These are phyloP conservation scores for Zizania latifolia DNA, from an alignment of 176 grass and related monocot genomes.

Conservation along the genomic window DNA sequence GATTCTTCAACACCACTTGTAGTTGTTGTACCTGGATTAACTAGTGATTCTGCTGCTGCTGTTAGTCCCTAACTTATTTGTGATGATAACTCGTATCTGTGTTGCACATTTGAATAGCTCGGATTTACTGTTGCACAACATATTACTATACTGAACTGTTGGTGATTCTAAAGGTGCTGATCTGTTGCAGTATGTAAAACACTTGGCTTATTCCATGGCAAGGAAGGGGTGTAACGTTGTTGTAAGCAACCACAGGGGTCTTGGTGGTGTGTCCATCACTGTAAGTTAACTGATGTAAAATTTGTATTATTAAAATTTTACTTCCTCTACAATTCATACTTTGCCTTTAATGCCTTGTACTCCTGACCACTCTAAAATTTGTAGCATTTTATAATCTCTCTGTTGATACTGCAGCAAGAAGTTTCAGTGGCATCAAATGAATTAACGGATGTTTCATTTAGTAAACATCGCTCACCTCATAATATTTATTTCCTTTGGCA, in stretches of 20 bases:
- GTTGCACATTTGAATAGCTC: slow-evolving; percentile 17
- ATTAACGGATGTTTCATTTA: slow-evolving; percentile 5
- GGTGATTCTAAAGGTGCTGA: slow-evolving; percentile 11
- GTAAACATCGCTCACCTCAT: slow-evolving; percentile 16
- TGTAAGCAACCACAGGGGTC: slow-evolving; percentile 89
- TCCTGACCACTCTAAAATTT: not conserved
- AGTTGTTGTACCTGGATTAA: slow-evolving; percentile 81
- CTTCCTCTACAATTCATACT: slow-evolving; percentile 10
- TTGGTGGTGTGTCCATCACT: slow-evolving; percentile 87
- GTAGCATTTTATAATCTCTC: not conserved
- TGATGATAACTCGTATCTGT: not conserved
- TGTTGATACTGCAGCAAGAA: not conserved
- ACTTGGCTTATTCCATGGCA: slow-evolving; percentile 63
- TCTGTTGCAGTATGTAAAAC: slow-evolving; percentile 78
- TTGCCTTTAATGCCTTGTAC: slow-evolving; percentile 3
- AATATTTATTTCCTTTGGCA: slow-evolving; percentile 32
- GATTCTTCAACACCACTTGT: slow-evolving; percentile 72
- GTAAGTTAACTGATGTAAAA: slow-evolving; percentile 53
- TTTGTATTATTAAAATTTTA: slow-evolving; percentile 21
- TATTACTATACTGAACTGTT: slow-evolving; percentile 11
- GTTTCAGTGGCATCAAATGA: slow-evolving; percentile 17
- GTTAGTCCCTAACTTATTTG: slow-evolving; percentile 44
- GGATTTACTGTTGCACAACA: not conserved
- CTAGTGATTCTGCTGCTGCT: slow-evolving; percentile 85
- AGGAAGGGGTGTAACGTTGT: slow-evolving; percentile 85